A percentile compares a stretch with the other conserved stretches of the same genome.
Conservation (phyloP, 805 yeast genomes). For the Cyberlindnera mrakii region DNA sequence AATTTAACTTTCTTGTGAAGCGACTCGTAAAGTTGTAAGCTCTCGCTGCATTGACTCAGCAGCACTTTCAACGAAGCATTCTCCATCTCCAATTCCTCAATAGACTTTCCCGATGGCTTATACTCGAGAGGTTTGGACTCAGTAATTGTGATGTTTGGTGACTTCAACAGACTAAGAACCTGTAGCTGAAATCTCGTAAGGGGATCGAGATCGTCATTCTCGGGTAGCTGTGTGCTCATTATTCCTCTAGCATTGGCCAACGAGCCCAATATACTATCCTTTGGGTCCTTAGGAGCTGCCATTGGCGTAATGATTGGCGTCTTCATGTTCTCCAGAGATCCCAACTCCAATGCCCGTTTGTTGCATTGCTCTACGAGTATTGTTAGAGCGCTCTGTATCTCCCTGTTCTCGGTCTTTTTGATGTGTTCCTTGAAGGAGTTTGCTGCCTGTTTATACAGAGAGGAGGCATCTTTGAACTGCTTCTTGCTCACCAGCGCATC, state of each 20-base stretch:
- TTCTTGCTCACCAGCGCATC: conserved; percentile 40
- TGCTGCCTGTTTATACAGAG: conserved; percentile 33
- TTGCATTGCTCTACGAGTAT: conserved; percentile 26
- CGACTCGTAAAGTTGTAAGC: conserved; percentile 18
- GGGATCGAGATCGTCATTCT: conserved; percentile 11
- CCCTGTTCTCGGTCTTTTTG: conserved; percentile 18
- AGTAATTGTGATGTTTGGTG: conserved; percentile 10
- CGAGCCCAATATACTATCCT: conserved; percentile 3
- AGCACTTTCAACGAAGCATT: conserved; percentile 23
- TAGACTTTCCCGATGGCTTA: conserved; percentile 18
- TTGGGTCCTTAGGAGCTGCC: background rate
- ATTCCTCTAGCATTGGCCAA: conserved; percentile 2
- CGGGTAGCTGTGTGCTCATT: conserved; percentile 1
- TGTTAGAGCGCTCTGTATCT: conserved; percentile 25
- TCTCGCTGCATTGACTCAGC: conserved; percentile 16
- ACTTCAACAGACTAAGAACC: conserved; percentile 15
- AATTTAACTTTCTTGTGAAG: conserved; percentile 21
- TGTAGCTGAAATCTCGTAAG: conserved; percentile 17
- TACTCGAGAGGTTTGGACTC: conserved; percentile 1
- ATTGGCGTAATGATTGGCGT: background rate
- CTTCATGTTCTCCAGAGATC: background rate
- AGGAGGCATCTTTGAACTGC: conserved; percentile 36
- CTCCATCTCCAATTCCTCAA: conserved; percentile 26
- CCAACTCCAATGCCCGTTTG: conserved; percentile 26
- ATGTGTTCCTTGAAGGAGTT: conserved; percentile 25